Evolutionary conservation across 2,329 filamentous ascomycete genomes (phyloP).

Genomic region (Monosporascus sp.): DNA sequence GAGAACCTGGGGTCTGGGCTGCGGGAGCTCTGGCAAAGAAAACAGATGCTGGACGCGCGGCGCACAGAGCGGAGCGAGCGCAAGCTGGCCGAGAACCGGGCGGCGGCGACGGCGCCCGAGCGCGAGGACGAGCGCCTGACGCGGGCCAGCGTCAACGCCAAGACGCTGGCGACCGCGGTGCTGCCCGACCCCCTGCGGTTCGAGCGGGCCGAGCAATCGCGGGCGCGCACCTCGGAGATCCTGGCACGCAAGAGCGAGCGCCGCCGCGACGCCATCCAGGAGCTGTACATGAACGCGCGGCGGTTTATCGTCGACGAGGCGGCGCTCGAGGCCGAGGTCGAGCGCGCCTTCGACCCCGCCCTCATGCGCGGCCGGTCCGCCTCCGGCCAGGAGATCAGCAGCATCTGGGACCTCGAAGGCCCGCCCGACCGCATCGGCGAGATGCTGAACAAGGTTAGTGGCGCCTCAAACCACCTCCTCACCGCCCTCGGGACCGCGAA

Average conservation of each 20-base stretch:
- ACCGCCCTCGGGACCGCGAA: constrained; percentile 33
- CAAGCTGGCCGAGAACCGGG: constrained; percentile 43
- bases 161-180: constrained; percentile 46
- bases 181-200: constrained; percentile 60
- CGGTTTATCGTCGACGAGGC: constrained; percentile 80
- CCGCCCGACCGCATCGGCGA: constrained; percentile 39
- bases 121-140: constrained; percentile 74
- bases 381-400: constrained; percentile 29
- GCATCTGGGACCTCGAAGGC: constrained; percentile 48
- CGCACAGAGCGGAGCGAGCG: constrained; percentile 35
- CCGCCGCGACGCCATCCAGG: constrained; percentile 69
- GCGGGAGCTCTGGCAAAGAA: constrained; percentile 61
- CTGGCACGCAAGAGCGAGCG: constrained; percentile 49
- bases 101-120: constrained; percentile 57
- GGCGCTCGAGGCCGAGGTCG: constrained; percentile 69
- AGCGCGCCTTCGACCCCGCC: constrained; percentile 69
- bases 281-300: constrained; percentile 83
- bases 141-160: constrained; percentile 55
- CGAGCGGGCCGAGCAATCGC: constrained; percentile 42
- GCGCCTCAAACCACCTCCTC: constrained; percentile 18
- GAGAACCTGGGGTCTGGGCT: constrained; percentile 69
- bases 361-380: constrained; percentile 35
- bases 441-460: constrained; percentile 37
- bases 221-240: constrained; percentile 35
- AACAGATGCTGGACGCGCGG: constrained; percentile 38